Evolutionary conservation across 352 stramenopile species (phyloP).

Genomic region (Phytophthora lateralis): DNA sequence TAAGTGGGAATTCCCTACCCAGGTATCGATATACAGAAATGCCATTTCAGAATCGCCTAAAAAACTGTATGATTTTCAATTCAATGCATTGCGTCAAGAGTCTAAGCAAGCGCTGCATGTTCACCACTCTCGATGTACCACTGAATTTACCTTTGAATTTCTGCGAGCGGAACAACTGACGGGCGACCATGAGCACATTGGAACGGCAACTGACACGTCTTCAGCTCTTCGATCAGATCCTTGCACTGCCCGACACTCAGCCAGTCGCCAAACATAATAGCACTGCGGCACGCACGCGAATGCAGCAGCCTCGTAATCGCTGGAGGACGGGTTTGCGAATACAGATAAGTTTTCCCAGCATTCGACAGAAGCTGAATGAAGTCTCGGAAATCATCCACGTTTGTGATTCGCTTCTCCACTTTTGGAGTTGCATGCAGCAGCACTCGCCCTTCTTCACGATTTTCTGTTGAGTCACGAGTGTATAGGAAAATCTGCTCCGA

Average conservation of each 20-base stretch:
- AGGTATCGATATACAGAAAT: too few species aligned
- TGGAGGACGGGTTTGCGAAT: slow-evolving; percentile 54
- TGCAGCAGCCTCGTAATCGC: slow-evolving; percentile 86
- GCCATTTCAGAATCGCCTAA: neutral
- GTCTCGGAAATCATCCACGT: slow-evolving; percentile 80
- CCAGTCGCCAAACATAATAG: slow-evolving; percentile 93
- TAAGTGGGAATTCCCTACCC: neutral
- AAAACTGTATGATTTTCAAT: neutral
- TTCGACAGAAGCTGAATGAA: slow-evolving; percentile 75
- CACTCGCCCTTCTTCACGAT: slow-evolving; percentile 15
- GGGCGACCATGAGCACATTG: slow-evolving; percentile 91
- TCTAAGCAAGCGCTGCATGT: neutral
- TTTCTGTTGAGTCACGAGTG: slow-evolving; percentile 6
- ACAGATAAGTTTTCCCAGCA: slow-evolving; percentile 21
- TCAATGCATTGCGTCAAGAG: neutral
- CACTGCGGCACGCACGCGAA: slow-evolving; percentile 89
- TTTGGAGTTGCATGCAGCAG: slow-evolving; percentile 55
- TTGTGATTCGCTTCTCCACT: slow-evolving; percentile 74
- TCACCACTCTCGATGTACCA: neutral
- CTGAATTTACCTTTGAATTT: slow-evolving; percentile 45
- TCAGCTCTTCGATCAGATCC: slow-evolving; percentile 72
- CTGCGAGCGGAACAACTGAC: slow-evolving; percentile 85
- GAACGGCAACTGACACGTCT: slow-evolving; percentile 86
- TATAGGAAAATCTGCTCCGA: slow-evolving; percentile 5
- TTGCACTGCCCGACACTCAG: slow-evolving; percentile 72